Evolutionary conservation across 495 filamentous ascomycete species (phyloP).

Genomic region (Rusavskia elegans): DNA sequence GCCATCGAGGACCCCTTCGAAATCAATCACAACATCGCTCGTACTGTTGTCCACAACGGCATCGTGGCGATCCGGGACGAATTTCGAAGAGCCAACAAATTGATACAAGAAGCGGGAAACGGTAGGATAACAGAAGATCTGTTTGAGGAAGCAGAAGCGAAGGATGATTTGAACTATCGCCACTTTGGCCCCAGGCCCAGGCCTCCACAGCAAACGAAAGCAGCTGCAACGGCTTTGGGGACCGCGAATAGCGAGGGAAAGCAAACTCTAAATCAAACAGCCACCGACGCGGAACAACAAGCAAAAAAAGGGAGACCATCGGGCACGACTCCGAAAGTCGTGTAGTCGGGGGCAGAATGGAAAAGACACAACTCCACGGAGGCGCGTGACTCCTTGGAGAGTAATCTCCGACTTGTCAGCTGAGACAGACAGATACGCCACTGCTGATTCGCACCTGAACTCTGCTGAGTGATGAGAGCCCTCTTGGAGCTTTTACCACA

Average conservation of each 20-base stretch:
- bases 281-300: too few relatives aligned
- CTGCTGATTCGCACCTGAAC: too few relatives aligned
- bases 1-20: constrained; percentile 85
- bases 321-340: too few relatives aligned
- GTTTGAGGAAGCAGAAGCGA: constrained; percentile 13
- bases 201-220: neutral
- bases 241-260: neutral
- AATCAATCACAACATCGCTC: constrained; percentile 63
- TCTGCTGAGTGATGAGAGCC: too few relatives aligned
- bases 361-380: too few relatives aligned
- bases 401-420: too few relatives aligned
- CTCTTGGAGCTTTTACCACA: too few relatives aligned
- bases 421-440: too few relatives aligned
- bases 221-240: neutral
- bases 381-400: too few relatives aligned
- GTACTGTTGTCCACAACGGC: constrained; percentile 62
- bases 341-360: too few relatives aligned
- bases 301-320: too few relatives aligned
- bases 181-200: constrained; percentile 12
- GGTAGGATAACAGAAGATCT: constrained; percentile 13
- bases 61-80: constrained; percentile 65
- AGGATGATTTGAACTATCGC: constrained; percentile 9
- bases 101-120: constrained; percentile 28
- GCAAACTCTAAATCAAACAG: neutral
- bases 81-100: constrained; percentile 54